A percentile compares a stretch with the other conserved stretches of the same genome.
phyloP scores from a whole-genome alignment of 306 rosid genomes.

The Glycine latifolia region DNA sequence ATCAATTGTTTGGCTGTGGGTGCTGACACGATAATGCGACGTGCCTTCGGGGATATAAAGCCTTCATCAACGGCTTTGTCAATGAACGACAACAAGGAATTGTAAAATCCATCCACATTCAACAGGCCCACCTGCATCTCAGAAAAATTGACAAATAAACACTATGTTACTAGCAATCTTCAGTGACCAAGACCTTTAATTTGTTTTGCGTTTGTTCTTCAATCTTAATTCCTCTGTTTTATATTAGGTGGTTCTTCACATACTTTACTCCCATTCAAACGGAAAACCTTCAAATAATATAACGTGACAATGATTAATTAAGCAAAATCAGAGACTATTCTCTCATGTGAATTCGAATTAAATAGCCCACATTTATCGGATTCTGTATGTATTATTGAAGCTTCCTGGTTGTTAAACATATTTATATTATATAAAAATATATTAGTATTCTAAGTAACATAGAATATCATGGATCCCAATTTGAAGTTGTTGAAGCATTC shows the following conservation, averaged over 20 bases:
- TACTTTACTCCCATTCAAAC: conserved; percentile 68
- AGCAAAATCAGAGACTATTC: conserved; percentile 51
- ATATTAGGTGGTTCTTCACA: conserved; percentile 30
- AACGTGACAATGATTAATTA: conserved; percentile 57
- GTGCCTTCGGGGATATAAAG: conserved; percentile 90
- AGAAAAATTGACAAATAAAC: neutral
- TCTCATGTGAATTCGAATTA: conserved; percentile 72
- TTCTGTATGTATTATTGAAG: conserved; percentile 20
- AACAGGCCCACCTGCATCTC: conserved; percentile 88
- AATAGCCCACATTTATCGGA: conserved; percentile 65
- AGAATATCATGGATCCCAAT: neutral
- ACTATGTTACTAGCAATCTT: neutral
- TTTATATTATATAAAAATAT: neutral
- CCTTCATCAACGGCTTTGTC: conserved; percentile 99
- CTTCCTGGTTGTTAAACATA: conserved; percentile 25
- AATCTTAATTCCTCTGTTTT: neutral
- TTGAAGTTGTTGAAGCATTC: neutral
- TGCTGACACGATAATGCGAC: conserved; percentile 96
- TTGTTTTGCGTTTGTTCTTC: conserved; percentile 24
- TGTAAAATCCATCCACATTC: conserved; percentile 97
- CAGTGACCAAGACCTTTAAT: conserved; percentile 57
- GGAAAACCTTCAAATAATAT: conserved; percentile 64
- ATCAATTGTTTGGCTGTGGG: conserved; percentile 90
- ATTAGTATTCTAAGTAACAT: neutral
- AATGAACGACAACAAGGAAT: conserved; percentile 84